Evolutionary conservation across 768 basidiomycete species (phyloP), one percentile per base, ranked within the genome.

Genomic region (Termitomyces bulborhizus): DNA sequence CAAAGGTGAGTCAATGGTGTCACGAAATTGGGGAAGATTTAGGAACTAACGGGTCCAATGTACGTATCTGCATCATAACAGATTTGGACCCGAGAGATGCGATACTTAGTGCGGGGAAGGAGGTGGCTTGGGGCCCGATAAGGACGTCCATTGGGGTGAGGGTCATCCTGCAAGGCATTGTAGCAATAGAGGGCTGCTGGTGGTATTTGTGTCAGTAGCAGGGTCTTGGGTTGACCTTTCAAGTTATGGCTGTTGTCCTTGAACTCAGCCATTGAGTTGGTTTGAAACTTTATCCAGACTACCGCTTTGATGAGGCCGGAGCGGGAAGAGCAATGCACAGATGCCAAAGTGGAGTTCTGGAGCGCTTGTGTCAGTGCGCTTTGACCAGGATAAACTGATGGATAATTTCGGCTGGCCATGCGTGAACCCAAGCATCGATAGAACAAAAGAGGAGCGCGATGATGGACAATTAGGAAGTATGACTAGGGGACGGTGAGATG

Each of bases 61-160:
- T 57, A 13, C 52, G 51, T 13, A 57, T 51, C 45, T 57, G 57
- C 16, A 57, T 54, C 53, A 50, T 57, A 1, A 57, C n/a, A 1
- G 57, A 49, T 27, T 13, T 50, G 18, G 52, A 40, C 4, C 57
- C 57, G 6, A 57, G 53, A n/a, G 57, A 45, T 21, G 47, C 52
- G 15, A 57, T 37, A 12, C 45, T 57, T 32, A 53, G 18, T 36
- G 31, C 46, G 9, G 57, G 52, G 36, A 57, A 31, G 11, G 48
- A 55, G 16, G 41, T 31, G 27, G 56, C 56, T 15, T 41, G 43
- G 4, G 37, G 13, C 16, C 47, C 57, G 7, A 42, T 37, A 40
- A 53, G 57, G 39, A 32, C 13, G 9, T 54, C 41, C 57, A 57
- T 57, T 15, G 57, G 46, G 4, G 57, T 44, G 27, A 57, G 43